Conservation (phyloP, 768 basidiomycete genomes). For the Mycena epipterygia region DNA sequence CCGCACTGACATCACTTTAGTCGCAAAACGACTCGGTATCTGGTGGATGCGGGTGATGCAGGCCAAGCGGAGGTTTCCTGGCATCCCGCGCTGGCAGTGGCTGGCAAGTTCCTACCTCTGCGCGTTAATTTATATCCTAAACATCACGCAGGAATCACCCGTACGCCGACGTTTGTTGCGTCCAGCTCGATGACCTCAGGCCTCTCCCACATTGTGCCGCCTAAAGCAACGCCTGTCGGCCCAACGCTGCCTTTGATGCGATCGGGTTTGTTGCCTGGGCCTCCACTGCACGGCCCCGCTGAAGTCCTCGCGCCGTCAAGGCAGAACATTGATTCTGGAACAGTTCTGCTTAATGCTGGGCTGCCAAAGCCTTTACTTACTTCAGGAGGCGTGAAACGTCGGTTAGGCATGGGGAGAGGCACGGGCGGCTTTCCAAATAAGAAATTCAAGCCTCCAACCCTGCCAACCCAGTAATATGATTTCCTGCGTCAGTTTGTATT, state of each 20-base stretch:
- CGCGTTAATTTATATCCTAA: not conserved
- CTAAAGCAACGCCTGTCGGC: not conserved
- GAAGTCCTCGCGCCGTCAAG: not conserved
- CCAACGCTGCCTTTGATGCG: not conserved
- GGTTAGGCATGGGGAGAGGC: constrained; percentile 73
- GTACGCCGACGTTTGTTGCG: constrained; percentile 15
- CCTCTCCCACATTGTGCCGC: not conserved
- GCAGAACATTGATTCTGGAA: constrained; percentile 7
- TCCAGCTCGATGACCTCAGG: not conserved
- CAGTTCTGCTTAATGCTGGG: too few species aligned
- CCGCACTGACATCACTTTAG: constrained; percentile 38
- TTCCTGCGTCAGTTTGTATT: not conserved
- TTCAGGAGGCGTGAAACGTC: constrained; percentile 59
- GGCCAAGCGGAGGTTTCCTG: constrained; percentile 18
- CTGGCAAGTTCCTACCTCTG: constrained; percentile 4
- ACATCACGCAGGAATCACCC: not conserved
- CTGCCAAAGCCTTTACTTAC: not conserved
- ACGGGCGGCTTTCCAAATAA: constrained; percentile 72
- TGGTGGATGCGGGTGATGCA: constrained; percentile 29
- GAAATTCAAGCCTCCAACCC: constrained; percentile 75
- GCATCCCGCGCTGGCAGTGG: constrained; percentile 28
- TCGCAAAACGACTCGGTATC: constrained; percentile 43
- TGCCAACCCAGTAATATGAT: not conserved
- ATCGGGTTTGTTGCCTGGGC: not conserved
- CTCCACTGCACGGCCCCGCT: not conserved